These are phyloP conservation scores for Puccinia polysora DNA, from an alignment of 1,284 basidiomycete species.

Conservation along the genomic window DNA sequence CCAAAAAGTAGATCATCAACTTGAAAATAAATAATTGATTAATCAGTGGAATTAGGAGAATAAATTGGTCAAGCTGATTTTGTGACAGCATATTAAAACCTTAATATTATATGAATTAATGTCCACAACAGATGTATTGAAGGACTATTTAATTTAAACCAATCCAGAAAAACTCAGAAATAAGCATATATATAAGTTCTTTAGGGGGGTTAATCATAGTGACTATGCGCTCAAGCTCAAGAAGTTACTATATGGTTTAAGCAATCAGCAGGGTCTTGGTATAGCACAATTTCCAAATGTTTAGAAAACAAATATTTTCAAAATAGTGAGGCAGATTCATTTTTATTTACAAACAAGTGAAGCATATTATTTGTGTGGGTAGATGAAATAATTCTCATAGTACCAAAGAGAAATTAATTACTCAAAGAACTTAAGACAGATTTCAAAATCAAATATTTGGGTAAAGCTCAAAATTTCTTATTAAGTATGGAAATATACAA, in stretches of 20 bases:
- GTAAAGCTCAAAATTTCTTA: not conserved
- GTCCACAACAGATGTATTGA: not conserved
- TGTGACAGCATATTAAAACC: too few species aligned
- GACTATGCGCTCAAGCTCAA: not conserved
- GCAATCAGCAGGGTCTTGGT: slow-evolving; percentile 17
- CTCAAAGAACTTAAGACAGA: not conserved
- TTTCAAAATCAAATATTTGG: slow-evolving; percentile 17
- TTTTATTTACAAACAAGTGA: too few species aligned
- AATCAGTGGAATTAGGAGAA: not conserved
- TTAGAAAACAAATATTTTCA: slow-evolving; percentile 2
- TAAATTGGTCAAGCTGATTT: too few species aligned
- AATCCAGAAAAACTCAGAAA: not conserved
- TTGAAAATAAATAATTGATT: not conserved
- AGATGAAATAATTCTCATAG: too few species aligned
- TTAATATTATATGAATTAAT: not conserved
- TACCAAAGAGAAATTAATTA: not conserved
- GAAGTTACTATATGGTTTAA: slow-evolving; percentile 19
- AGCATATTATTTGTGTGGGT: too few species aligned
- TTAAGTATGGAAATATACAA: slow-evolving; percentile 6
- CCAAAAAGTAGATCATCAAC: not conserved
- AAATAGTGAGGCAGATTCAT: slow-evolving; percentile 9
- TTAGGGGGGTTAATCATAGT: not conserved
- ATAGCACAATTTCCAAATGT: not conserved
- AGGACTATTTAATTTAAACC: not conserved
- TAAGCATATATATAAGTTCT: not conserved